Conservation (phyloP, 192 early-diverging fungal genomes). For the Linnemannia exigua region DNA sequence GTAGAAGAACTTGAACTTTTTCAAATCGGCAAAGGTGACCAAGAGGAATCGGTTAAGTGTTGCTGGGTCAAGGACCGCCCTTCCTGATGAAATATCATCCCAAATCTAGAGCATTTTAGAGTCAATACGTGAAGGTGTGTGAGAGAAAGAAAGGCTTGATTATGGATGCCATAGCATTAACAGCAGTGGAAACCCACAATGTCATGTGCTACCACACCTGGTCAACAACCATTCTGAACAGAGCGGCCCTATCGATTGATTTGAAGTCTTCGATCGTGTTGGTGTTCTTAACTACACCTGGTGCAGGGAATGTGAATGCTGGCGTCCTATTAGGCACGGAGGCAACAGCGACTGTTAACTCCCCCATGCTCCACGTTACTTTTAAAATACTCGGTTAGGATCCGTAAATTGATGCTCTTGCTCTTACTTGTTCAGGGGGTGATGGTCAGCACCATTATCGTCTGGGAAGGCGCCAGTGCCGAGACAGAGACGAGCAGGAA, state of each 20-base stretch:
- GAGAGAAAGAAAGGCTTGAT: not conserved
- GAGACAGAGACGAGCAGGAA: slow-evolving; percentile 77
- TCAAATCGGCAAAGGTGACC: slow-evolving; percentile 96
- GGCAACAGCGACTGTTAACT: not conserved
- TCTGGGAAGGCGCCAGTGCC: slow-evolving; percentile 67
- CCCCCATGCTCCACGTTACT: not conserved
- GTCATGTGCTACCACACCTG: slow-evolving; percentile 59
- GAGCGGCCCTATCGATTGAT: slow-evolving; percentile 76
- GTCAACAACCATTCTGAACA: slow-evolving; percentile 71
- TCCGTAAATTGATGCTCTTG: not conserved
- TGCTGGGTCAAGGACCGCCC: slow-evolving; percentile 71
- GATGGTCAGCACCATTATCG: slow-evolving; percentile 13
- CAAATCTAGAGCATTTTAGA: slow-evolving; percentile 68
- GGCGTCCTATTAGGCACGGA: slow-evolving; percentile 37
- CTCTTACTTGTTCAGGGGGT: slow-evolving; percentile 20
- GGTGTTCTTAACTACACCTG: slow-evolving; percentile 84
- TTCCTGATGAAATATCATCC: slow-evolving; percentile 77
- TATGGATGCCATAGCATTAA: not conserved
- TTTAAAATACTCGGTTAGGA: not conserved
- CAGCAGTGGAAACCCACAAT: not conserved
- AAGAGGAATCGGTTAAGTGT: slow-evolving; percentile 82
- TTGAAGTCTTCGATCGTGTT: slow-evolving; percentile 98
- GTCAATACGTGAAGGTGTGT: not conserved
- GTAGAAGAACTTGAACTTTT: slow-evolving; percentile 95
- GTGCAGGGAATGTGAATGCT: slow-evolving; percentile 59